Conservation (phyloP, 305 asterid species). For the Ilex paraguariensis region DNA sequence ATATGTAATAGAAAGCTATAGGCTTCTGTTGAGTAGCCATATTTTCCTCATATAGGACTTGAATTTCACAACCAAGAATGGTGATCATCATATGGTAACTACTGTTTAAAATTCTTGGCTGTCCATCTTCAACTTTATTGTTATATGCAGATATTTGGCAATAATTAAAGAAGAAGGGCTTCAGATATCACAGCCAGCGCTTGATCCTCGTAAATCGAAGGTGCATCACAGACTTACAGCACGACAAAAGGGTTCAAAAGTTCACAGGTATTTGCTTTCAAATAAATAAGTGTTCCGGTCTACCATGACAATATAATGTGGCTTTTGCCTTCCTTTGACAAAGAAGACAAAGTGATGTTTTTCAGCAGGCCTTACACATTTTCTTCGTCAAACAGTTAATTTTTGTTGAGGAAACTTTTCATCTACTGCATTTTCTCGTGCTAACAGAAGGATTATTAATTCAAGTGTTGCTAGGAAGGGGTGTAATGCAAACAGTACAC, state of each 20-base stretch:
- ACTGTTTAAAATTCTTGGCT: not conserved
- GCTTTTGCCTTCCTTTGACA: no score
- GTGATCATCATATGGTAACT: not conserved
- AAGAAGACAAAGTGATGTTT: not conserved
- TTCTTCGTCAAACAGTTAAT: not conserved
- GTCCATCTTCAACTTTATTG: not conserved
- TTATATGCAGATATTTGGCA: conserved; percentile 49
- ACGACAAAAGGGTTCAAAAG: conserved; percentile 37
- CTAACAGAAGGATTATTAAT: conserved; percentile 44
- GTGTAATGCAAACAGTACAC: conserved; percentile 45
- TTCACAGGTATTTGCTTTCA: conserved; percentile 45
- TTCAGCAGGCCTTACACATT: not conserved
- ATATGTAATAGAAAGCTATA: no score
- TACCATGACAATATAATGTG: not conserved
- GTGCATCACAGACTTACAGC: conserved; percentile 63
- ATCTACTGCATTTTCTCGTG: conserved; percentile 8
- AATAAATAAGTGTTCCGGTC: not conserved
- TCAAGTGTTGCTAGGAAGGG: conserved; percentile 35
- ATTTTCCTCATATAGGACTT: no score
- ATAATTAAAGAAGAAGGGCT: conserved; percentile 57
- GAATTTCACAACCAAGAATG: no score
- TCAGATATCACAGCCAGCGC: conserved; percentile 80
- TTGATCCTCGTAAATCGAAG: conserved; percentile 51
- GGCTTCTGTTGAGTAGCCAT: no score
- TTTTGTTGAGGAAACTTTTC: not conserved